Evolutionary conservation across 2,329 filamentous ascomycete species (phyloP), one percentile per base, ranked within the genome.

Genomic region (Botrytis sinoallii): DNA sequence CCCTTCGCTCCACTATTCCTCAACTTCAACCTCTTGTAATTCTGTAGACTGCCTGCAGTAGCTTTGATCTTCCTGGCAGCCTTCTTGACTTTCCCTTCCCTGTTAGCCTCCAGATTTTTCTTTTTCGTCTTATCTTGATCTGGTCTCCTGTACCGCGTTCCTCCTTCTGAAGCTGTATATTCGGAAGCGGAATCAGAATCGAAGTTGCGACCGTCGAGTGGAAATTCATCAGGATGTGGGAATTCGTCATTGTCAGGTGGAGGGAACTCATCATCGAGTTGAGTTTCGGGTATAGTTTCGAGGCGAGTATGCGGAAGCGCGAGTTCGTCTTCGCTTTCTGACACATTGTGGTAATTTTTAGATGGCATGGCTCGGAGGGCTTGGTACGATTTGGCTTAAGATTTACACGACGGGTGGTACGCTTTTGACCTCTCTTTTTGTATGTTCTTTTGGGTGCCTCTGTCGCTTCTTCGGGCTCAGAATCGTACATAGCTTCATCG

Each of bases 381-480:
- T 86, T 87, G 10, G 81, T 80, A 72, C 84, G 81, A 0, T 83
- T 86, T 2, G 88, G 89, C 75, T 84, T 85, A 84, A 92, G 93
- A 74, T 90, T 94, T 72, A 88, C 86, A 66, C 86, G 85, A 75
- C 90, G 86, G 4, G 93, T 95, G 72, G 92, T 93, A 75, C 93
- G 86, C 85, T 96, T 96, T 81, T 93, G 88, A 0, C 92, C 93
- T 84, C 93, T 93, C 87, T 96, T 96, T 86, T 95, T 95, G 85
- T 88, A 95, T 1, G 88, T 82, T 71, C 86, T 88, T 20, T 86
- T 73, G n/a, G 69, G 65, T 25, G 73, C 73, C 44, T 75, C 75
- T 7, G 82, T 80, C 5, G 81, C 80, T 0, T 84, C 83, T 55
- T 88, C 86, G 5, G 83, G 84, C 1, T 83, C 82, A 75, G 87